These are phyloP conservation scores for Dothiorella sarmentorum DNA, from an alignment of 2,329 filamentous ascomycete genomes.

Conservation along the genomic window DNA sequence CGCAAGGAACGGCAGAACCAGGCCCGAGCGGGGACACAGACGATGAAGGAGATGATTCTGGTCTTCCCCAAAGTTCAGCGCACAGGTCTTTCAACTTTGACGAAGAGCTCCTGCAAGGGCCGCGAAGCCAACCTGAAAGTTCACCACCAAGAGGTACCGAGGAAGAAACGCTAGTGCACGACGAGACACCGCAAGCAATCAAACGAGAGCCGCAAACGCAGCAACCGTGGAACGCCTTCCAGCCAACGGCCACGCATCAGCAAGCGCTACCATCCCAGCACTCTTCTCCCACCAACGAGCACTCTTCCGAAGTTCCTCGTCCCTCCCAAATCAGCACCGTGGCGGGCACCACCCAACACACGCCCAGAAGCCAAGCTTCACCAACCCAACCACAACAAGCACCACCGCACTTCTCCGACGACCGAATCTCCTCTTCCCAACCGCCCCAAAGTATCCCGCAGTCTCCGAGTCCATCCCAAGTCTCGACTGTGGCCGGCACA, in stretches of 20 bases:
- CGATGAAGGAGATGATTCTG: neutral
- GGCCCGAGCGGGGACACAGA: neutral
- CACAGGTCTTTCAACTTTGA: slow-evolving; percentile 6
- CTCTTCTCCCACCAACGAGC: neutral
- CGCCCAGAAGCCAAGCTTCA: neutral
- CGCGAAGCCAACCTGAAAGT: neutral
- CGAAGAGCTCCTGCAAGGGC: neutral
- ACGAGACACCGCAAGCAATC: neutral
- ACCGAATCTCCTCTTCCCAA: neutral
- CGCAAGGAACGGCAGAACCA: neutral
- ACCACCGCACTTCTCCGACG: neutral
- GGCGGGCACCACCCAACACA: neutral
- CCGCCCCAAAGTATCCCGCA: neutral
- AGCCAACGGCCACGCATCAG: neutral
- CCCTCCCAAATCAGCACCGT: neutral
- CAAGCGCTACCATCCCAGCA: neutral
- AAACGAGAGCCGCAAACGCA: neutral
- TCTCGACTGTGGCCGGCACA: neutral
- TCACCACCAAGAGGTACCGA: neutral
- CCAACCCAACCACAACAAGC: neutral
- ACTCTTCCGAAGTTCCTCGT: neutral
- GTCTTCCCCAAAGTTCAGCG: neutral
- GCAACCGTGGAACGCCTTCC: neutral
- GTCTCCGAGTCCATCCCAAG: neutral
- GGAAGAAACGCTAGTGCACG: neutral